phyloP scores from a whole-genome alignment of 2,329 filamentous ascomycete species.

The Neoarthrinium moseri region DNA sequence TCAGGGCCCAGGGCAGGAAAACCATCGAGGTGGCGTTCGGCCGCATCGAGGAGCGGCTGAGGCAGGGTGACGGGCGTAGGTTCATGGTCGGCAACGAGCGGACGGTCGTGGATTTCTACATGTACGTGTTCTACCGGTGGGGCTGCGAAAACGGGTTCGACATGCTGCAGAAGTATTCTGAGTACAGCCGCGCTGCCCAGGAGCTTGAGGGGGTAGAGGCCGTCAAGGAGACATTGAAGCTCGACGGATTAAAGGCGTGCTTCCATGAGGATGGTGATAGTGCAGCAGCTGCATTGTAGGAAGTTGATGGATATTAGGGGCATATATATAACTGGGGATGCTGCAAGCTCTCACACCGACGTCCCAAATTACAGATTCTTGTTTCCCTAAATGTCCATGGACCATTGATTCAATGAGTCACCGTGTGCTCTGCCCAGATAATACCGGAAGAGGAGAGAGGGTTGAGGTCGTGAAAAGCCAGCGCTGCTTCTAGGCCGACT shows the following conservation, averaged over 20 bases:
- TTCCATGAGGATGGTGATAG: too few species aligned
- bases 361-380: too few species aligned
- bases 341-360: too few species aligned
- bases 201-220: constrained; percentile 13
- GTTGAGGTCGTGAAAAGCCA: too few species aligned
- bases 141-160: constrained; percentile 8
- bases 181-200: constrained; percentile 13
- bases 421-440: too few species aligned
- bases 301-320: too few species aligned
- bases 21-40: constrained; percentile 13
- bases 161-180: constrained; percentile 15
- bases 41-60: constrained; percentile 19
- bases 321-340: too few species aligned
- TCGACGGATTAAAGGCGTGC: not conserved
- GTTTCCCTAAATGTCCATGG: too few species aligned
- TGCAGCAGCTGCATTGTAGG: too few species aligned
- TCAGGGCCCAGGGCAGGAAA: constrained; percentile 15
- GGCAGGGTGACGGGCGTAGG: constrained; percentile 1
- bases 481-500: too few species aligned
- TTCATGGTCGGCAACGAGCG: constrained; percentile 17
- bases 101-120: constrained; percentile 22
- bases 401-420: too few species aligned
- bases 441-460: too few species aligned
- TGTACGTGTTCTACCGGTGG: constrained; percentile 22
- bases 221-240: constrained; percentile 11